Base-by-base conservation (phyloP, 805 yeast genomes). In the Blastobotrys chiropterorum region DNA sequence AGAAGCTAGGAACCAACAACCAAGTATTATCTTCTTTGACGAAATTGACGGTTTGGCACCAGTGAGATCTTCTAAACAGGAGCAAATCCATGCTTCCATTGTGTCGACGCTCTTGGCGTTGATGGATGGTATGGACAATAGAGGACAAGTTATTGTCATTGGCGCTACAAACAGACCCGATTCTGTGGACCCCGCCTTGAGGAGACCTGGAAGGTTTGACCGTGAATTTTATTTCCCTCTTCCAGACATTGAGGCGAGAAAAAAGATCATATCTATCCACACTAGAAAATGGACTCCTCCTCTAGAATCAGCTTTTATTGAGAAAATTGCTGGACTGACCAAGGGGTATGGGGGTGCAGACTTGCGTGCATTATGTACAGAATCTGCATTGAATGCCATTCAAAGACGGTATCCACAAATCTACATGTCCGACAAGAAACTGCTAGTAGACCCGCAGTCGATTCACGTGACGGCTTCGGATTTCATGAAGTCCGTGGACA, bases 271-370 rank as follows among this genome's bases (percentile, higher is more conserved):
- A 43, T 69, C 78, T 49, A 94, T 94, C 57, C 97, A 94, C 62
- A 94, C 97, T 19, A 80, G 78, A 56, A 85, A 84, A 63, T 94
- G 99, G 99, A 74, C 74, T 11, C 94, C 96, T 11, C 85, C 86
- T 2, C 69, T 87, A 52, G 66, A 80, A 4, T 71, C 71, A 0
- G 69, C 64, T 3, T 86, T 94, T 57, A 60, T 88, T 7, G 74
- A 75, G 3, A 81, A 82, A 50, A 73, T 94, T 38, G 92, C 97
- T 0, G 74, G 75, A 17, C 69, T 88, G 52, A 92, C 99, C 0
- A 92, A 90, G 65, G 99, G 99, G 0, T 94, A 87, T 63, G 99
- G 99, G 46, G 99, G 99, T 72, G 98, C 99, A 2, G 99, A 94
- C 67, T 72, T 94, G 56, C 74, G 97, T 51, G 96, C 98, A 0